Base-by-base conservation (phyloP, 1,284 basidiomycete genomes). In the Cryptococcus sp. region DNA sequence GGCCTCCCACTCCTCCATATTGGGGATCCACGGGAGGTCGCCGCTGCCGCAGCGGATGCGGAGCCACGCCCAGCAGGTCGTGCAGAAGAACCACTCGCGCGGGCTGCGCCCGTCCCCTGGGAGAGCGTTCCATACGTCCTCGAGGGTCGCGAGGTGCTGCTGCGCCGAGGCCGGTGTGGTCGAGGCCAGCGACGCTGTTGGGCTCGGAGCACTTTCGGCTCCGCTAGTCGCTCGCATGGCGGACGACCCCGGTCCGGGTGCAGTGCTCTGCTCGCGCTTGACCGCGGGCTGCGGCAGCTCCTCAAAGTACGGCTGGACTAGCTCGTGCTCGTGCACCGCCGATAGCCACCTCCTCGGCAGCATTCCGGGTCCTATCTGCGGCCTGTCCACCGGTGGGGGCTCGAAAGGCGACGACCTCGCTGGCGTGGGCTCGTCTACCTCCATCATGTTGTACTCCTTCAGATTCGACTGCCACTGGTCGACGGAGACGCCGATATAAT, bases 81-180 rank as follows among this genome's bases (percentile, higher is more conserved):
- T 46, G 50, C 73, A 76, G 57, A 74, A 76, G 54, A 63, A 76
- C 71, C 71, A 76, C 20, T 73, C 60, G 5, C 56, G 28, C 40
- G 64, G 61, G 18, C 55, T 28, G 6, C 60, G 49, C 20, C 39
- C 36, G 2, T 66, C 65, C 7, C 73, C 73, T 1, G 73, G 73
- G 8, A 69, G 60, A 3, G 73, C 62, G 3, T 64, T 64, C 56
- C 55, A 63, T 0, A 76, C 69, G 23, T 74, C 69, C 16, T 66
- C 64, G 2, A 51, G 18, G 23, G 59, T 52, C 16, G 57, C 28
- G 23, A 59, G 28, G 40, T 28, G 46, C 2, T 23, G 6, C 12
- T 44, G 18, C 42, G 42, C 24, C 15, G 28, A 23, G 12, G 53
- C 40, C 20, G 50, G 42, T 42, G 23, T 20, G n/a, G 23, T 6